A percentile compares a stretch with the other conserved stretches of the same genome.
Evolutionary conservation across 2,329 filamentous ascomycete genomes (phyloP).

Genomic region (Remersonia thermophila): DNA sequence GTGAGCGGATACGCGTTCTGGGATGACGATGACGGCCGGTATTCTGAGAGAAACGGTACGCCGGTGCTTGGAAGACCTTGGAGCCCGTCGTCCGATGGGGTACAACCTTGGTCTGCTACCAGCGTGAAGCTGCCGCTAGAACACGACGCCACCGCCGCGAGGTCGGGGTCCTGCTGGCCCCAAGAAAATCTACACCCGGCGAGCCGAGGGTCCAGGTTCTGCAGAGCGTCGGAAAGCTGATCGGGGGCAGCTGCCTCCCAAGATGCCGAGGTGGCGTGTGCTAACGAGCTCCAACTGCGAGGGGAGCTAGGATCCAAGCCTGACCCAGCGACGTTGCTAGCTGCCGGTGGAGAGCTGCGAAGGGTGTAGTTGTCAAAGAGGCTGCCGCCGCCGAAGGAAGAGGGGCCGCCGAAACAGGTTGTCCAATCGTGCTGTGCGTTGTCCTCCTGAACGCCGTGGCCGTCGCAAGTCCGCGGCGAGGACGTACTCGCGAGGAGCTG

Average conservation of each 20-base stretch:
- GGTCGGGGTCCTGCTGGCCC: slow-evolving; percentile 4
- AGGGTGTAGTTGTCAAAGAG: slow-evolving; percentile 16
- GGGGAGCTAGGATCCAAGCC: slow-evolving; percentile 7
- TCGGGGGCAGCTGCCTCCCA: slow-evolving; percentile 8
- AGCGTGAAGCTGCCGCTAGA: slow-evolving; percentile 3
- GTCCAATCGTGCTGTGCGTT: slow-evolving; percentile 12
- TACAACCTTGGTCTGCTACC: slow-evolving; percentile 3
- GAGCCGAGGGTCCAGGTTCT: slow-evolving; percentile 7
- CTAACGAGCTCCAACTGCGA: slow-evolving; percentile 12
- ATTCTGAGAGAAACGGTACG: slow-evolving; percentile 7
- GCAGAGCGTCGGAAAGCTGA: slow-evolving; percentile 3
- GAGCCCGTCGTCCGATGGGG: slow-evolving; percentile 2
- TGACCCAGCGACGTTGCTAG: slow-evolving; percentile 1
- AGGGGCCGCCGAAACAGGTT: slow-evolving; percentile 7
- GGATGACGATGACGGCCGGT: slow-evolving; percentile 1
- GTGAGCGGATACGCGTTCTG: background rate
- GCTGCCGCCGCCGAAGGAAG: slow-evolving; percentile 4
- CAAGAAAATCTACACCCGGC: slow-evolving; percentile 1
- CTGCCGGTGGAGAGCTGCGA: slow-evolving; percentile 10
- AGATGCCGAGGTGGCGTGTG: slow-evolving; percentile 5
- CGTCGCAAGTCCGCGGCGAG: slow-evolving; percentile 7
- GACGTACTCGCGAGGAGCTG: slow-evolving; percentile 5
- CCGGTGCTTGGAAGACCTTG: slow-evolving; percentile 4
- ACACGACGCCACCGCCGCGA: background rate
- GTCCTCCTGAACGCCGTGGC: background rate